Evolutionary conservation across 176 grass and related monocot genomes (phyloP).

Genomic region (Thinopyrum elongatum): DNA sequence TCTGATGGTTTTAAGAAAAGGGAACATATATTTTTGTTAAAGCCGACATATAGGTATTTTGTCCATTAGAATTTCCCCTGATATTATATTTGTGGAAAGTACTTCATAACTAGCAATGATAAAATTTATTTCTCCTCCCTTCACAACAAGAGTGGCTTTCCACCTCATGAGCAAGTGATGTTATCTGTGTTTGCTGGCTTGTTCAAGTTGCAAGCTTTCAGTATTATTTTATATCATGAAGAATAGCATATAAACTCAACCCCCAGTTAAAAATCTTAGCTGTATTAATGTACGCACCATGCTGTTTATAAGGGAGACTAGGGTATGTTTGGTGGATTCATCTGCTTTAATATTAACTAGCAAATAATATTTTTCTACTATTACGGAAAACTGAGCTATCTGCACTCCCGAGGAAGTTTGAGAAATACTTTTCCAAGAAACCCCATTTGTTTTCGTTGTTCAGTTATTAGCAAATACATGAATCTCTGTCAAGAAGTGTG

Average conservation of each 20-base stretch:
- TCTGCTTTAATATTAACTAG: neutral
- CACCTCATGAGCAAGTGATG: slow-evolving; percentile 1
- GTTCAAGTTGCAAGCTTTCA: neutral
- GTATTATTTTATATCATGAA: slow-evolving; percentile 14
- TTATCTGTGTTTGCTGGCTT: slow-evolving; percentile 2
- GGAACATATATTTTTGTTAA: slow-evolving; percentile 8
- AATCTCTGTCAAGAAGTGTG: slow-evolving; percentile 11
- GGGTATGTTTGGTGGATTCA: slow-evolving; percentile 1
- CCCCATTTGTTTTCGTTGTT: neutral
- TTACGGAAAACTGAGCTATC: neutral
- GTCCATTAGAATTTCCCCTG: neutral
- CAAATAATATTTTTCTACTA: neutral
- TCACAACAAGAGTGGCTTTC: slow-evolving; percentile 5
- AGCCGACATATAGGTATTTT: neutral
- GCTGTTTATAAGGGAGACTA: neutral
- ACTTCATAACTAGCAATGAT: slow-evolving; percentile 9
- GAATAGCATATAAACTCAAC: neutral
- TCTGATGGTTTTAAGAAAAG: slow-evolving; percentile 1
- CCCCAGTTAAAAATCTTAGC: slow-evolving; percentile 7
- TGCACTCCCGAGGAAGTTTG: slow-evolving; percentile 4
- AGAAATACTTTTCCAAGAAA: neutral
- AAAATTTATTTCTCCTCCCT: neutral
- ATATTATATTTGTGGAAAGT: slow-evolving; percentile 14
- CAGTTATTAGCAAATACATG: slow-evolving; percentile 13
- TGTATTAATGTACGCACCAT: neutral